A percentile compares a stretch with the other conserved stretches of the same genome.
Conservation (phyloP, 495 filamentous ascomycete genomes). For the Jackrogersella multiformis region DNA sequence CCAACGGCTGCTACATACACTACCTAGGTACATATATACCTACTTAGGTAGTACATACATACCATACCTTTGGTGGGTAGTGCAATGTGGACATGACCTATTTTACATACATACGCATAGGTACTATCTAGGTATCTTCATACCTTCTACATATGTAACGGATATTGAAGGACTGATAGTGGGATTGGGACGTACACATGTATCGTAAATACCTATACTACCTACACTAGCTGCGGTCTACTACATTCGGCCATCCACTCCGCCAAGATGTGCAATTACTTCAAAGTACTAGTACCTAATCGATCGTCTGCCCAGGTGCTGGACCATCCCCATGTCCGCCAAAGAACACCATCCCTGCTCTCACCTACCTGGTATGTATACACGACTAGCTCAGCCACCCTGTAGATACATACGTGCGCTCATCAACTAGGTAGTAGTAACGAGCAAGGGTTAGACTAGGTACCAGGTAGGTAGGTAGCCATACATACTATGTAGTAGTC, state of each 20-base stretch:
- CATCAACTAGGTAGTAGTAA: conserved; percentile 27
- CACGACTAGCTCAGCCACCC: conserved; percentile 34
- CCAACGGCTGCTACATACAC: conserved; percentile 19
- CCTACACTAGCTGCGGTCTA: conserved; percentile 24
- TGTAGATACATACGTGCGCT: conserved; percentile 39
- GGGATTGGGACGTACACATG: neutral
- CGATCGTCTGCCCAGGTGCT: conserved; percentile 36
- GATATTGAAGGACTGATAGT: too few species aligned
- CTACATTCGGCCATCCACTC: conserved; percentile 39
- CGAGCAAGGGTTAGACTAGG: conserved; percentile 17
- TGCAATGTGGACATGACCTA: too few species aligned
- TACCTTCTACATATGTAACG: too few species aligned
- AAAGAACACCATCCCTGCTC: conserved; percentile 9
- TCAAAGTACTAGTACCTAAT: conserved; percentile 24
- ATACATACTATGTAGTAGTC: neutral
- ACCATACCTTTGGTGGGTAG: too few species aligned
- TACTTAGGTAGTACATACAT: neutral
- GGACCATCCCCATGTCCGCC: conserved; percentile 24
- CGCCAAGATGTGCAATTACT: conserved; percentile 35
- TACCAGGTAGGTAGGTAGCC: too few species aligned
- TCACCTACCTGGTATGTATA: neutral
- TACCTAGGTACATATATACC: neutral
- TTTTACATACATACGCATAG: too few species aligned
- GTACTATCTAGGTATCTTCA: too few species aligned
- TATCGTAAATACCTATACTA: neutral